phyloP scores from a whole-genome alignment of 23 red algal species.

The Gracilaria domingensis region DNA sequence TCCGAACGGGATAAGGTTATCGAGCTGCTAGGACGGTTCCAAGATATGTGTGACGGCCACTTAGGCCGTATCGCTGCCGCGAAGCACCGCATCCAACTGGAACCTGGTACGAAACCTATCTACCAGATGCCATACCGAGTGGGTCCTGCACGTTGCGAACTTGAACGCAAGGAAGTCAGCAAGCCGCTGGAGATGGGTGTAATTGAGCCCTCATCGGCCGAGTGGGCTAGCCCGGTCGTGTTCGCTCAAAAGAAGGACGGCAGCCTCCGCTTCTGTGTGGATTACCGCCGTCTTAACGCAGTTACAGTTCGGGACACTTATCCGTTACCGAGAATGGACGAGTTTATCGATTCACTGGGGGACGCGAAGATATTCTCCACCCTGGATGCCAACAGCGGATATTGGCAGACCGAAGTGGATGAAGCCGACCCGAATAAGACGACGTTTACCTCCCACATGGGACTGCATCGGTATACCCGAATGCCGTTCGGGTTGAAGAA shows the following conservation, averaged over 20 bases:
- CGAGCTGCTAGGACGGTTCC: too few species aligned
- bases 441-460: constrained; percentile 16
- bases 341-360: constrained; percentile 25
- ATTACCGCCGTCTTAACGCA: neutral
- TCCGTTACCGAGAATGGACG: constrained; percentile 42
- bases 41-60: too few species aligned
- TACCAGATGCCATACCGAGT: too few species aligned
- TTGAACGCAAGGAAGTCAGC: too few species aligned
- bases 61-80: too few species aligned
- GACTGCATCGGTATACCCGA: neutral
- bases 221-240: constrained; percentile 2
- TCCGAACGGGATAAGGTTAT: constrained; percentile 2
- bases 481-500: constrained; percentile 25
- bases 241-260: neutral
- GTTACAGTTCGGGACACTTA: neutral
- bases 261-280: neutral
- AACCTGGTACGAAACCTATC: too few species aligned
- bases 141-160: too few species aligned
- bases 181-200: neutral
- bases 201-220: neutral
- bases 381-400: constrained; percentile 12
- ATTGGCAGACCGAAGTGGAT: constrained; percentile 31
- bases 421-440: constrained; percentile 9
- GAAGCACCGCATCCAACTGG: too few species aligned
- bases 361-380: constrained; percentile 29